These are phyloP conservation scores for Neoascochyta sp. DNA, from an alignment of 2,329 filamentous ascomycete genomes.

Conservation along the genomic window DNA sequence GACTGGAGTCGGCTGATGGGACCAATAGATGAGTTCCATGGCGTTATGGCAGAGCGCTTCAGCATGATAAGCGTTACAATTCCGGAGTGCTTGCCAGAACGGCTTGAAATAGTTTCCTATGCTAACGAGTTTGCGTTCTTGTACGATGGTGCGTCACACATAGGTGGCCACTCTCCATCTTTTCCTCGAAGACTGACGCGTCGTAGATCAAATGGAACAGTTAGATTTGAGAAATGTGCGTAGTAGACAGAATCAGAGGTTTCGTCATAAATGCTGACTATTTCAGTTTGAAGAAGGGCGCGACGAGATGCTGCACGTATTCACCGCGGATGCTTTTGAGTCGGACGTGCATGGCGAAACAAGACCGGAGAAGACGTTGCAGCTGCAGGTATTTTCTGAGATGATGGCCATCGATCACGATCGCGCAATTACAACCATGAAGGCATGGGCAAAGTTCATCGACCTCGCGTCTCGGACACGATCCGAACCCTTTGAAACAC, in stretches of 20 bases:
- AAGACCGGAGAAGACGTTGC: conserved; percentile 8
- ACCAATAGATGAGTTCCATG: too few species aligned
- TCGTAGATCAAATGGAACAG: conserved; percentile 4
- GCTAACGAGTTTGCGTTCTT: conserved; percentile 44
- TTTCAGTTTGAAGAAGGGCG: conserved; percentile 18
- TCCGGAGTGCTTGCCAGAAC: conserved; percentile 40
- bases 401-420: conserved; percentile 16
- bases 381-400: conserved; percentile 9
- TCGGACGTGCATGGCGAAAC: too few species aligned
- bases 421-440: conserved; percentile 11
- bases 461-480: conserved; percentile 4
- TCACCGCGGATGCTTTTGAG: conserved; percentile 1
- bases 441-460: conserved; percentile 16
- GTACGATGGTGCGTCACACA: conserved; percentile 34
- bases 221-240: conserved; percentile 3
- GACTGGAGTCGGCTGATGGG: too few species aligned
- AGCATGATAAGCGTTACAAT: conserved; percentile 26
- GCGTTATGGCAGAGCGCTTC: too few species aligned
- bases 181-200: too few species aligned
- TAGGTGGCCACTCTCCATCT: too few species aligned
- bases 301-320: conserved; percentile 1
- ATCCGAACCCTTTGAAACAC: conserved; percentile 4
- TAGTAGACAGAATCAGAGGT: conserved; percentile 14
- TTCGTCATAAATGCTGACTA: too few species aligned
- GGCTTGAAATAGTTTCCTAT: conserved; percentile 41